Conservation (phyloP, 495 filamentous ascomycete species). For the Xylaria sp. region DNA sequence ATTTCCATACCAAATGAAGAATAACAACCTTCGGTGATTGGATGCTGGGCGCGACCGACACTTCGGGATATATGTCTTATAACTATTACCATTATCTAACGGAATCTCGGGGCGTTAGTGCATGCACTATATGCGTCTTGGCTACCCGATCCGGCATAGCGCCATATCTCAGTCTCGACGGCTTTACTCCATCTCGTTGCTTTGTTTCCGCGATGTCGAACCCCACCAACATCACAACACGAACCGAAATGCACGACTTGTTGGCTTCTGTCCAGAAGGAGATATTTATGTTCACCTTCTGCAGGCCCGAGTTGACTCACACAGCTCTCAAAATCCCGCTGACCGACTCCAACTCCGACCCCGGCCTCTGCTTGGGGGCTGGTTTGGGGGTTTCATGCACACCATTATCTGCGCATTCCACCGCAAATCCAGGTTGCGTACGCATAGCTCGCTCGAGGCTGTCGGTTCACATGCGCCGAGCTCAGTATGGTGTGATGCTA, state of each 20-base stretch:
- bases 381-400: neutral
- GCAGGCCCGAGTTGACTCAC: neutral
- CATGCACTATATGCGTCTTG: constrained; percentile 44
- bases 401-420: neutral
- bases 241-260: constrained; percentile 5
- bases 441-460: too few species aligned
- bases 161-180: neutral
- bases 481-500: constrained; percentile 7
- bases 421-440: constrained; percentile 1
- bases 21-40: constrained; percentile 1
- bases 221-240: constrained; percentile 6
- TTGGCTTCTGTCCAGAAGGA: neutral
- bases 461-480: constrained; percentile 2
- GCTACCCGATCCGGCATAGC: constrained; percentile 43
- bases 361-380: neutral
- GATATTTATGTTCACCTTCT: neutral
- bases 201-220: neutral
- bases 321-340: neutral
- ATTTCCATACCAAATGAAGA: constrained; percentile 20
- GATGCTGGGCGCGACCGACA: neutral
- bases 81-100: neutral
- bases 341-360: neutral
- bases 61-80: neutral
- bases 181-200: neutral
- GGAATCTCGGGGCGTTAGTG: neutral